Percentiles rank a stretch among this genome's conserved stretches.
phyloP scores from a whole-genome alignment of 2,329 filamentous ascomycete genomes.

The Arthrobotrys musiformis region DNA sequence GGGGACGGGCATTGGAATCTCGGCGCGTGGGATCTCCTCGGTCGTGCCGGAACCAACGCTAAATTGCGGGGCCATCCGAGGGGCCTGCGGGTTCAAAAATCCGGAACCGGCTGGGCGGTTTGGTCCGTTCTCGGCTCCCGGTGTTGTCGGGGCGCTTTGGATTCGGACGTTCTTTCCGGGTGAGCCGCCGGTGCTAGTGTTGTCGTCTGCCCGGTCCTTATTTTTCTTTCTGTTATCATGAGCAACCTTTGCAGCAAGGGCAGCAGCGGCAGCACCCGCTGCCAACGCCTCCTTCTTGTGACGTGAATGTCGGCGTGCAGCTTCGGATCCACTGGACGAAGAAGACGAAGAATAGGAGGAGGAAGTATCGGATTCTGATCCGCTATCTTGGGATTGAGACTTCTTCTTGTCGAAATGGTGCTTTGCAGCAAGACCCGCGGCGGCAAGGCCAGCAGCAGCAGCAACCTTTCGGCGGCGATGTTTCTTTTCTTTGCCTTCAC shows the following conservation, averaged over 20 bases:
- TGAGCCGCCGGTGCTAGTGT: slow-evolving; percentile 35
- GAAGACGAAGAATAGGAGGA: slow-evolving; percentile 15
- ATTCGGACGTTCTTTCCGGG: slow-evolving; percentile 50
- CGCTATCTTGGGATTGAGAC: slow-evolving; percentile 37
- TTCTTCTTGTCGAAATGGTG: slow-evolving; percentile 48
- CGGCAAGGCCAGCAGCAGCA: slow-evolving; percentile 32
- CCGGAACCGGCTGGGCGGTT: slow-evolving; percentile 31
- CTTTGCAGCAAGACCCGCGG: slow-evolving; percentile 51
- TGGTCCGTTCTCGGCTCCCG: slow-evolving; percentile 33
- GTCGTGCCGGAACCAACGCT: slow-evolving; percentile 45
- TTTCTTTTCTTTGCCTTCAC: slow-evolving; percentile 44
- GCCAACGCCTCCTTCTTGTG: slow-evolving; percentile 52
- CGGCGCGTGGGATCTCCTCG: slow-evolving; percentile 48
- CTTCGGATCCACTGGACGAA: slow-evolving; percentile 22
- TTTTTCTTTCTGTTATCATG: slow-evolving; percentile 53
- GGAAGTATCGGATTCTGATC: slow-evolving; percentile 25
- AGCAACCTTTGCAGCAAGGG: slow-evolving; percentile 51
- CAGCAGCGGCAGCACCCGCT: slow-evolving; percentile 49
- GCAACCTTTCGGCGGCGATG: slow-evolving; percentile 46
- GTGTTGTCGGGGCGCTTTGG: slow-evolving; percentile 53
- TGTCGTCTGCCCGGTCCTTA: slow-evolving; percentile 39
- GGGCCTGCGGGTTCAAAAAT: slow-evolving; percentile 27
- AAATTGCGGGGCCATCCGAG: slow-evolving; percentile 51
- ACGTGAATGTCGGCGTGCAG: slow-evolving; percentile 42
- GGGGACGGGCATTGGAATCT: slow-evolving; percentile 54